Conservation (phyloP, 371 early-diverging fungal genomes). For the Batkoa obscura region DNA sequence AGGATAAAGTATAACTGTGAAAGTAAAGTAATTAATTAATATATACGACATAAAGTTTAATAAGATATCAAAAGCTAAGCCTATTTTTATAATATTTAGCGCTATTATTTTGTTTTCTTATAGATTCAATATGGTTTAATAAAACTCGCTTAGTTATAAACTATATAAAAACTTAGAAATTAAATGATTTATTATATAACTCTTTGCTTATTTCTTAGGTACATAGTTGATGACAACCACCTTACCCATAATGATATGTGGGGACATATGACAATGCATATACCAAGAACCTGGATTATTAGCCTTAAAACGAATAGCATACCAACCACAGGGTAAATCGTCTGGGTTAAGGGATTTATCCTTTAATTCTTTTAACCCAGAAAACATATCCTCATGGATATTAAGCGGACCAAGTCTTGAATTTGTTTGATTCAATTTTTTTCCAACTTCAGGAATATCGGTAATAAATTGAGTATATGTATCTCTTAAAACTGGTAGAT, state of each 20-base stretch:
- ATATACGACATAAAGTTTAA: too few species aligned
- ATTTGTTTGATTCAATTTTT: background rate
- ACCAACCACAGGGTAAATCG: background rate
- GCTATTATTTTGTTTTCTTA: too few species aligned
- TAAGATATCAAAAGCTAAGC: too few species aligned
- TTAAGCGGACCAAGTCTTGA: background rate
- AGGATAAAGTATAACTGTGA: too few species aligned
- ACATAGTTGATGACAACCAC: background rate
- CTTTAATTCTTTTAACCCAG: background rate
- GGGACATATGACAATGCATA: conserved; percentile 23
- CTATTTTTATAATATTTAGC: too few species aligned
- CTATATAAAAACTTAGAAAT: too few species aligned
- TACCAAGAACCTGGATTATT: conserved; percentile 28
- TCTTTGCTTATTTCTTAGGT: too few species aligned
- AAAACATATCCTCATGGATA: too few species aligned
- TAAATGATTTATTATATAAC: too few species aligned
- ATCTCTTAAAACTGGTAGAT: background rate
- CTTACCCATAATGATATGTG: conserved; percentile 27
- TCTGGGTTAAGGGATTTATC: background rate
- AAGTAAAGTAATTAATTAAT: too few species aligned
- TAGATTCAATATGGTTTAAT: too few species aligned
- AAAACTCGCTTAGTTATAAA: too few species aligned
- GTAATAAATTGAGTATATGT: background rate
- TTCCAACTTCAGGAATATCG: background rate
- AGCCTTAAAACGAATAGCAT: background rate